Evolutionary conservation across 2,329 filamentous ascomycete genomes (phyloP), one percentile per base, ranked within the genome.

Genomic region (Neurospora sp.): DNA sequence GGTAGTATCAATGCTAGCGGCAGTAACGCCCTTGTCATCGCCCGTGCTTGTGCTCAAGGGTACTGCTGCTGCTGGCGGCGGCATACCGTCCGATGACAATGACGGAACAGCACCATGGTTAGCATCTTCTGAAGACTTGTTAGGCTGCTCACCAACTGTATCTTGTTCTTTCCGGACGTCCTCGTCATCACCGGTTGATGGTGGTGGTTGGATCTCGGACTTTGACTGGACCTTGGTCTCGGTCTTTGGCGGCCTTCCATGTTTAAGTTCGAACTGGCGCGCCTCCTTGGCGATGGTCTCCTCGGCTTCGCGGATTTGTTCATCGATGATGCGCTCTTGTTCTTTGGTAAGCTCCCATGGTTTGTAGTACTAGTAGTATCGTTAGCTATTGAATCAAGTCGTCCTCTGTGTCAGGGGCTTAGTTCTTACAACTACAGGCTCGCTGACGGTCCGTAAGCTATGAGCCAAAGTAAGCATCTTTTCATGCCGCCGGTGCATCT

Each of bases 401-500:
- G 9, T 33, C 1, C 8, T 36, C 38, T 19, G 28, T 23, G 2
- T 11, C 46, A 13, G 19, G n/a, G 10, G 17, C 38, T 43, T 8
- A 58, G 66, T 67, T 84, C 91, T 77, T 84, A 97, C 93, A 76
- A 97, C 82, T 73, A 82, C 86, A 2, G 95, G 95, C 75, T 90
- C 84, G 46, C 89, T 82, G 74, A 82, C 88, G 4, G 95, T 97
- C 73, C 85, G 84, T 67, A 97, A 81, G 76, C 90, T 95, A 69
- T 87, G 86, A 38, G 95, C 93, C 80, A 85, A 86, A 36, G 89
- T 86, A 66, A 92, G 82, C 81, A 93, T 82, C 76, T 91, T 93
- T 68, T 85, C 81, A 79, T 97, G 94, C 69, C 89, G 88, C 67
- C 89, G 86, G 70, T 84, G 85, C 91, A 97, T 91, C 91, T 95